phyloP scores from a whole-genome alignment of 305 asterid species.

The Andrographis paniculata region DNA sequence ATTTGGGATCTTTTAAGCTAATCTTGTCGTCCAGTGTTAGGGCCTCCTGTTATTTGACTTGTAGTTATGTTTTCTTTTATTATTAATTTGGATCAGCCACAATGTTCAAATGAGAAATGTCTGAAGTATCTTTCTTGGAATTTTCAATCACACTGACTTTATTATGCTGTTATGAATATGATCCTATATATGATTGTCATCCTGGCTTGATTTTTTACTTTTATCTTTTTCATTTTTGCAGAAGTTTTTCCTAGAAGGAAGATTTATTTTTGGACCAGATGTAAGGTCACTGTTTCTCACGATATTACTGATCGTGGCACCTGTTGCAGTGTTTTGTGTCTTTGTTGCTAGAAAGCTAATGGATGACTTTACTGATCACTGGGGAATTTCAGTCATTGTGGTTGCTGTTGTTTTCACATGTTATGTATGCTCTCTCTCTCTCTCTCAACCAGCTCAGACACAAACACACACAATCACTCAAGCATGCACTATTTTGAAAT shows the following conservation, averaged over 20 bases:
- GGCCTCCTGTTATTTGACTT: slow-evolving; percentile 1
- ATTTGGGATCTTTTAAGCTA: not conserved
- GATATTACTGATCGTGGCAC: slow-evolving; percentile 77
- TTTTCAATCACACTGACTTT: not conserved
- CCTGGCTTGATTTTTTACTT: slow-evolving; percentile 1
- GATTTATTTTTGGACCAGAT: slow-evolving; percentile 93
- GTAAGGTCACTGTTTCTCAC: slow-evolving; percentile 85
- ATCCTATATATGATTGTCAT: slow-evolving; percentile 1
- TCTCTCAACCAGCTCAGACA: too few relatives aligned
- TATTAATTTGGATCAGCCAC: not conserved
- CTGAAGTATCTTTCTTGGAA: slow-evolving; percentile 7
- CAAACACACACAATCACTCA: too few relatives aligned
- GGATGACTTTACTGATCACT: slow-evolving; percentile 53
- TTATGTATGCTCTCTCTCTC: slow-evolving; percentile 45
- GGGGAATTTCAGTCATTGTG: slow-evolving; percentile 72
- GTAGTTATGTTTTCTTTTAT: not conserved
- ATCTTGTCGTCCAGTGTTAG: not conserved
- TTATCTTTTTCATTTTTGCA: slow-evolving; percentile 30
- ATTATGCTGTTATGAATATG: not conserved
- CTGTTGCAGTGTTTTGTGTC: slow-evolving; percentile 67
- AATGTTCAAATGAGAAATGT: slow-evolving; percentile 10
- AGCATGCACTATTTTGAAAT: too few relatives aligned
- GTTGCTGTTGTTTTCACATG: slow-evolving; percentile 56
- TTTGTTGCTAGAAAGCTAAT: slow-evolving; percentile 87
- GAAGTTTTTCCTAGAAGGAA: slow-evolving; percentile 86